These are phyloP conservation scores for Bacterosira constricta DNA, from an alignment of 108 stramenopile species.

Conservation along the genomic window DNA sequence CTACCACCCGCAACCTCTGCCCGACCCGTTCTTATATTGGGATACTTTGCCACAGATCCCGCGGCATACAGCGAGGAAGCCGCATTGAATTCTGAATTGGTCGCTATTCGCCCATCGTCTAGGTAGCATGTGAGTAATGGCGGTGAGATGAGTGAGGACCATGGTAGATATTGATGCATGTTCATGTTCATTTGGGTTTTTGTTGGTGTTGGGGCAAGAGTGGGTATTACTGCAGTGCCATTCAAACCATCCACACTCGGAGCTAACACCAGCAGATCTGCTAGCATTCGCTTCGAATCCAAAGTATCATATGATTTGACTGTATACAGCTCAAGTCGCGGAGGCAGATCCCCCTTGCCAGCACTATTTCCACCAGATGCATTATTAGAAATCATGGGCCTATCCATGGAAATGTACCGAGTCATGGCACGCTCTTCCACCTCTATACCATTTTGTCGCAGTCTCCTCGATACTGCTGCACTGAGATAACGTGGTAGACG, in stretches of 20 bases:
- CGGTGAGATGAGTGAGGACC: conserved; percentile 54
- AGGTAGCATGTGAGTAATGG: conserved; percentile 70
- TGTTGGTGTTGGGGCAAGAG: conserved; percentile 14
- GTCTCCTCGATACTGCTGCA: conserved; percentile 65
- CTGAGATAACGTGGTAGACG: conserved; percentile 78
- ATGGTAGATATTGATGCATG: conserved; percentile 37
- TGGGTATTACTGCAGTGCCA: conserved; percentile 62
- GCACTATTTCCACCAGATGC: not conserved
- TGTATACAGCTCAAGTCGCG: conserved; percentile 66
- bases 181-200: conserved; percentile 11
- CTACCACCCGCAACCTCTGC: conserved; percentile 79
- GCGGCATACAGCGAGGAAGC: conserved; percentile 79
- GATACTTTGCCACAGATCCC: conserved; percentile 81
- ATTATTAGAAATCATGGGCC: not conserved
- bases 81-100: conserved; percentile 67
- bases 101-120: conserved; percentile 76
- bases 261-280: conserved; percentile 74
- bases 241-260: conserved; percentile 68
- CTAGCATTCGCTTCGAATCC: conserved; percentile 52
- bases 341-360: not conserved
- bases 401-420: conserved; percentile 66
- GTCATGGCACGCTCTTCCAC: conserved; percentile 77
- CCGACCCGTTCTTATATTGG: conserved; percentile 67
- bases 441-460: conserved; percentile 61
- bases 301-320: conserved; percentile 81